Evolutionary conservation across 768 basidiomycete species (phyloP).

Genomic region (Boletus edulis): DNA sequence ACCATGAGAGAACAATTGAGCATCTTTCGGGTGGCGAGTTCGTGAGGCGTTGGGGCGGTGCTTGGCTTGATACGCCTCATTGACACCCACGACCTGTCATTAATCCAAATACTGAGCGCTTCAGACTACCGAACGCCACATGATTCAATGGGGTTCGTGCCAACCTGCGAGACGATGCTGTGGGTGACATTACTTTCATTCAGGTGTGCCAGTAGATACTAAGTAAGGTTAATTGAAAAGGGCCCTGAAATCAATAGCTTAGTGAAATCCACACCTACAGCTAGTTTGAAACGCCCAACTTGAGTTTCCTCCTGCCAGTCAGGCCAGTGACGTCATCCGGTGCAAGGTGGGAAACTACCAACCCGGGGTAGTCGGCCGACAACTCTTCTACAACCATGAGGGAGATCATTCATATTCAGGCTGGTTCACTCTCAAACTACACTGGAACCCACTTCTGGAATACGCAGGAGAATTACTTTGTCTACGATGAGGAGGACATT

Average conservation of each 20-base stretch:
- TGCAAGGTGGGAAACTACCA: no score
- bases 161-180: neutral
- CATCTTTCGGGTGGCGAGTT: neutral
- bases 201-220: no score
- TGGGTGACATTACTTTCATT: neutral
- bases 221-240: no score
- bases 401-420: constrained; percentile 79
- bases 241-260: constrained; percentile 5
- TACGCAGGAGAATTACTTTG: constrained; percentile 69
- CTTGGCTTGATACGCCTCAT: neutral
- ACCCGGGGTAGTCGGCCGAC: no score
- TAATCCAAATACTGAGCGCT: neutral
- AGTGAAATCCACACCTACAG: neutral
- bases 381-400: constrained; percentile 44
- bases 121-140: neutral
- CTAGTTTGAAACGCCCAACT: neutral
- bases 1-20: neutral
- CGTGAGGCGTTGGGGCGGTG: neutral
- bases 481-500: constrained; percentile 44
- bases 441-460: constrained; percentile 82
- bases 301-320: no score
- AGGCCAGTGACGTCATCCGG: no score
- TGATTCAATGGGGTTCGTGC: neutral
- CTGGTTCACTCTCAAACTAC: constrained; percentile 64
- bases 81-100: neutral